Conservation (phyloP, 345 rosid species). For the Triadica sebifera region DNA sequence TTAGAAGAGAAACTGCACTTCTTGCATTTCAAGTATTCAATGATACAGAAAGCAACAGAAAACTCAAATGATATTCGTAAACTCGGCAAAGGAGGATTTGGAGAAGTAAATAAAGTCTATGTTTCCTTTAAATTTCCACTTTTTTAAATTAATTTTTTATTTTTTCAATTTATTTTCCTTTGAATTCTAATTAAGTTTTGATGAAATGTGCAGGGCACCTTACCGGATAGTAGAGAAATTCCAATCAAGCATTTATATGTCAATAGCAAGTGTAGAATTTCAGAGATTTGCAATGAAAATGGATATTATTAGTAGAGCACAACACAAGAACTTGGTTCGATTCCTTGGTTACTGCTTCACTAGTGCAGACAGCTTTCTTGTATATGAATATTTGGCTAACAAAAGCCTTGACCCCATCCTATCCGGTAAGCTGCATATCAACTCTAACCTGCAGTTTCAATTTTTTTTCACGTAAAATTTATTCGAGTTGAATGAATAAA, state of each 20-base stretch:
- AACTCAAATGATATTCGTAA: constrained; percentile 36
- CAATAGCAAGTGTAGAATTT: constrained; percentile 25
- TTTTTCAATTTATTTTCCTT: background rate
- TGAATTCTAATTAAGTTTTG: background rate
- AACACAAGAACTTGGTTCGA: constrained; percentile 59
- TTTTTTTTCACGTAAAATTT: background rate
- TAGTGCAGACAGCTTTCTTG: constrained; percentile 45
- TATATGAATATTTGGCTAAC: constrained; percentile 56
- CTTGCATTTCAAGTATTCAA: constrained; percentile 51
- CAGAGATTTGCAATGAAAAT: constrained; percentile 53
- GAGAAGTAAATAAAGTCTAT: constrained; percentile 52
- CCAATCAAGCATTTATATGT: constrained; percentile 54
- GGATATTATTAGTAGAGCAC: constrained; percentile 51
- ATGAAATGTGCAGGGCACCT: constrained; percentile 44
- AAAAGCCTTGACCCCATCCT: constrained; percentile 51
- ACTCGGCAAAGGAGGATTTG: constrained; percentile 59
- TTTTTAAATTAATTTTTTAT: too few relatives aligned
- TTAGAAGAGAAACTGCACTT: constrained; percentile 27
- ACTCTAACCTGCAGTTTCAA: background rate
- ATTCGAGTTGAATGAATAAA: background rate
- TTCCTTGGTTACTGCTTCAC: constrained; percentile 67
- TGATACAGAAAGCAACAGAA: constrained; percentile 44
- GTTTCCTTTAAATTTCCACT: background rate
- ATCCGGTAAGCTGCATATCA: constrained; percentile 40
- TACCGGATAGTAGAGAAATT: constrained; percentile 66